Conservation (phyloP, 345 rosid species). For the Salix suchowensis region DNA sequence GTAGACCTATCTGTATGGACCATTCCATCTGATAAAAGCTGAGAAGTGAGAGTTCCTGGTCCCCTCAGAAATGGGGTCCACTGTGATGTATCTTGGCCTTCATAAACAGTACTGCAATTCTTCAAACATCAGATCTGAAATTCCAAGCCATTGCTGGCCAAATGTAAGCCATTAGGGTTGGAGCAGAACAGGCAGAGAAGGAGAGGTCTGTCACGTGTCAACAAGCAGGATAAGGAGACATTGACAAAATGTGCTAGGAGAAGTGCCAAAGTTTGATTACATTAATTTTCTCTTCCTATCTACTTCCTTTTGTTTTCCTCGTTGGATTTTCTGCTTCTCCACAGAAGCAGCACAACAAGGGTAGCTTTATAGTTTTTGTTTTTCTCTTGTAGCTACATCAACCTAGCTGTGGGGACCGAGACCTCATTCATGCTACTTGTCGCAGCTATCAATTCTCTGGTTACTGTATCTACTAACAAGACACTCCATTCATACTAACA, state of each 20-base stretch:
- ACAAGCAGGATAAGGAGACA: conserved; percentile 44
- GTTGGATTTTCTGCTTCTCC: conserved; percentile 16
- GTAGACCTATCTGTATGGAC: neutral
- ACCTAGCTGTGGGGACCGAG: conserved; percentile 37
- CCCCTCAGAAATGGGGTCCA: conserved; percentile 32
- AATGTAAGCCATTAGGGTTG: conserved; percentile 12
- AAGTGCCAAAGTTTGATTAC: conserved; percentile 32
- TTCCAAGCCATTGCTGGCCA: conserved; percentile 23
- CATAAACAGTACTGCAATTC: conserved; percentile 3
- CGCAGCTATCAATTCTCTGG: conserved; percentile 26
- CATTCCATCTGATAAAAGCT: neutral
- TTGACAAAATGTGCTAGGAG: conserved; percentile 42
- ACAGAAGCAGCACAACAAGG: conserved; percentile 8
- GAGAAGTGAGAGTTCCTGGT: conserved; percentile 19
- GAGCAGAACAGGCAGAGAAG: conserved; percentile 9
- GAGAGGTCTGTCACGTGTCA: conserved; percentile 35
- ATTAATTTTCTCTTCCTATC: conserved; percentile 17
- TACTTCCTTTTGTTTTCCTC: conserved; percentile 29
- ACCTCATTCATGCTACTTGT: conserved; percentile 44
- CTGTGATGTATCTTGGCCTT: conserved; percentile 9
- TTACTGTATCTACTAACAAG: conserved; percentile 26
- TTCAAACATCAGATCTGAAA: neutral
- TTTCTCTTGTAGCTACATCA: conserved; percentile 16
- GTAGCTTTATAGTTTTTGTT: conserved; percentile 11
- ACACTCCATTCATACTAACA: conserved; percentile 21